Conservation (phyloP, 345 rosid genomes). For the Eucalyptus tenuipes region DNA sequence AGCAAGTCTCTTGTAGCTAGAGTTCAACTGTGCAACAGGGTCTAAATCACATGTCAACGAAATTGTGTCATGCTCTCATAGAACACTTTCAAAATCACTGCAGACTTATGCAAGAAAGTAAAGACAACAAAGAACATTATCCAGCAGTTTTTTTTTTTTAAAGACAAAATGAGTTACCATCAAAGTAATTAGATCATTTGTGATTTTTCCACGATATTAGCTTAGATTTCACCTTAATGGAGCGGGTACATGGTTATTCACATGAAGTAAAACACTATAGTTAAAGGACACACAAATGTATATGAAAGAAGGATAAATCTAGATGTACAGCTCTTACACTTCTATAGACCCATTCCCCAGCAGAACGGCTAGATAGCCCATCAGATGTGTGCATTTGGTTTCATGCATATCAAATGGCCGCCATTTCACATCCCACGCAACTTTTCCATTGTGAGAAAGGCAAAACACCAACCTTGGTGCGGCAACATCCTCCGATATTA, state of each 20-base stretch:
- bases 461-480: slow-evolving; percentile 73
- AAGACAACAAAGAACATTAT: background rate
- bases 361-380: slow-evolving; percentile 92
- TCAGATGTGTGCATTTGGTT: slow-evolving; percentile 35
- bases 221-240: background rate
- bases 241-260: background rate
- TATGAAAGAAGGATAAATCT: background rate
- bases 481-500: slow-evolving; percentile 29
- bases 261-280: background rate
- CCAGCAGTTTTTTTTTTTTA: background rate
- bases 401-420: slow-evolving; percentile 29
- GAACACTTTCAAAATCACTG: background rate
- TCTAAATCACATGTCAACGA: background rate
- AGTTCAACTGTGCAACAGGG: background rate
- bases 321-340: slow-evolving; percentile 51
- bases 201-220: background rate
- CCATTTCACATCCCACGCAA: slow-evolving; percentile 94
- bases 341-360: slow-evolving; percentile 90
- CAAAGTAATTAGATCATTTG: background rate
- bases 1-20: background rate
- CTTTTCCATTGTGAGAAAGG: slow-evolving; percentile 88
- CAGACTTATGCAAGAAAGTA: background rate
- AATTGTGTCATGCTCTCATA: background rate
- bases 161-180: background rate
- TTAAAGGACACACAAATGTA: background rate